Percentiles rank a stretch among this genome's conserved stretches.
Evolutionary conservation across 805 yeast species (phyloP).

Genomic region (Saturnispora ahearnii): DNA sequence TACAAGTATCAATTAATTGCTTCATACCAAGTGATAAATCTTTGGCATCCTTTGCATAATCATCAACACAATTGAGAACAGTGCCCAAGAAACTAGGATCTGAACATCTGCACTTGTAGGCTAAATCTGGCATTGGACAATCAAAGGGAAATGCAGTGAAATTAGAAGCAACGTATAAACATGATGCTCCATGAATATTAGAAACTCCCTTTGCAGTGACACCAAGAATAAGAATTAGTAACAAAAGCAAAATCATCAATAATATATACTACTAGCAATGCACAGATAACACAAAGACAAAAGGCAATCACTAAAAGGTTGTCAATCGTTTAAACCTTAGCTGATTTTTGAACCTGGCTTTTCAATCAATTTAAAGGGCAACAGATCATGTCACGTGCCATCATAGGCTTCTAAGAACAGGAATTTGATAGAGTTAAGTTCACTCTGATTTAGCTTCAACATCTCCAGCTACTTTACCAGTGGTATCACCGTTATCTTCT

Average conservation of each 20-base stretch:
- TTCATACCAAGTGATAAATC: slow-evolving; percentile 25
- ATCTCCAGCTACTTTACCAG: neutral
- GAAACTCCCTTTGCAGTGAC: slow-evolving; percentile 24
- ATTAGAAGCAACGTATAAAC: slow-evolving; percentile 28
- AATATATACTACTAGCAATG: neutral
- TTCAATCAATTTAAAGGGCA: neutral
- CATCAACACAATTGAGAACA: slow-evolving; percentile 29
- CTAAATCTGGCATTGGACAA: slow-evolving; percentile 27
- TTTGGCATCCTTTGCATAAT: slow-evolving; percentile 21
- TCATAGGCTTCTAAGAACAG: too few relatives aligned
- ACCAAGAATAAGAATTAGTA: neutral
- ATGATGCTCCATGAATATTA: slow-evolving; percentile 30
- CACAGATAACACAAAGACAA: too few relatives aligned
- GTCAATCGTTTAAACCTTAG: too few relatives aligned
- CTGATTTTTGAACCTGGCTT: too few relatives aligned
- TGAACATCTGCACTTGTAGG: slow-evolving; percentile 29
- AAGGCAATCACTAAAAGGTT: too few relatives aligned
- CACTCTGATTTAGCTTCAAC: too few relatives aligned
- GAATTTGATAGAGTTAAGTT: too few relatives aligned
- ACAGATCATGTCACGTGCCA: neutral
- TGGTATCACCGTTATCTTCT: neutral
- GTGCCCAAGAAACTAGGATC: slow-evolving; percentile 30
- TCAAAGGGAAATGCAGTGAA: slow-evolving; percentile 27
- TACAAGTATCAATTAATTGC: slow-evolving; percentile 29
- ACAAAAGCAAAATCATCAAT: neutral